phyloP scores from a whole-genome alignment of 73 alveolate genomes.

The Paramecium pentaurelia region DNA sequence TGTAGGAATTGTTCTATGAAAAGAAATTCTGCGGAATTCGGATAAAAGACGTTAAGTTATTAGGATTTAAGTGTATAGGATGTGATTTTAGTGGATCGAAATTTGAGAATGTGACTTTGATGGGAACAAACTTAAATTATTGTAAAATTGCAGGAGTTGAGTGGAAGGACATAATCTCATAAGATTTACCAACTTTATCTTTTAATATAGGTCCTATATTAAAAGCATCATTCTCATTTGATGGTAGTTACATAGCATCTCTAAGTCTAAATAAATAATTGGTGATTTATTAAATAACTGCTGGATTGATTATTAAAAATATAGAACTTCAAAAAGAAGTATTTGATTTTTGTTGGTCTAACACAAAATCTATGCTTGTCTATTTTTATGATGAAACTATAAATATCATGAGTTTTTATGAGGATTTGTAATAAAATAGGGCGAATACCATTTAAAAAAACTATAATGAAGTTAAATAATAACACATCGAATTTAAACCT shows the following conservation, averaged over 20 bases:
- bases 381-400: neutral
- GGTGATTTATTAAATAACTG: neutral
- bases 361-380: neutral
- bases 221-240: neutral
- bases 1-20: neutral
- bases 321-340: neutral
- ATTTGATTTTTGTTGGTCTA: neutral
- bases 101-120: neutral
- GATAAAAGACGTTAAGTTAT: neutral
- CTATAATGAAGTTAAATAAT: too few relatives aligned
- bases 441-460: too few relatives aligned
- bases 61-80: neutral
- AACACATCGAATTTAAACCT: neutral
- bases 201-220: neutral
- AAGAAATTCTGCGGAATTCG: neutral
- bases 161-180: neutral
- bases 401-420: neutral
- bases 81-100: neutral
- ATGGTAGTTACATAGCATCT: neutral
- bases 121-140: neutral
- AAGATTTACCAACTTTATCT: neutral
- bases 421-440: neutral
- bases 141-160: neutral
- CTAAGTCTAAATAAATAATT: neutral
- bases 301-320: neutral